Evolutionary conservation across 495 filamentous ascomycete species (phyloP).

Genomic region (Penicillium canariense): DNA sequence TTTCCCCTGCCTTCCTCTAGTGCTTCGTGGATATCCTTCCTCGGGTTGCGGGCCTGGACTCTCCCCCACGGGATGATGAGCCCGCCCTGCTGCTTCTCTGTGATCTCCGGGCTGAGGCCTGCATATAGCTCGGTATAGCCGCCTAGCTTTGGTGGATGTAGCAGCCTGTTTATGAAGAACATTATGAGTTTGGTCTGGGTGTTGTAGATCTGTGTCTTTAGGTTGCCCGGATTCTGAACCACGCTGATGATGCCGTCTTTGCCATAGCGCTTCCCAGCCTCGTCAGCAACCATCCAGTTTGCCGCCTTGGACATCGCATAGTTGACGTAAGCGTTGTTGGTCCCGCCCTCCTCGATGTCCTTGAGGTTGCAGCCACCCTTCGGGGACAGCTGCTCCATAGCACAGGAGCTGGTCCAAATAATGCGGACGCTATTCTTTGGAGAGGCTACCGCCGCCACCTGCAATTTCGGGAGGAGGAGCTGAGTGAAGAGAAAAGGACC

Average conservation of each 20-base stretch:
- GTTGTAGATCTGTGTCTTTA: constrained; percentile 34
- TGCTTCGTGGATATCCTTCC: no score
- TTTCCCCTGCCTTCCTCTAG: no score
- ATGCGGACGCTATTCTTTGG: no score
- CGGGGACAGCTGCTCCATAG: constrained; percentile 24
- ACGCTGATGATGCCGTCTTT: constrained; percentile 36
- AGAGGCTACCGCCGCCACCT: constrained; percentile 11
- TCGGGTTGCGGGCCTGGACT: no score
- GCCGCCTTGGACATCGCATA: constrained; percentile 42
- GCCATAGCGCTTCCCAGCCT: constrained; percentile 29
- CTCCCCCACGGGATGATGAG: no score
- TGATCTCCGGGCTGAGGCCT: constrained; percentile 36
- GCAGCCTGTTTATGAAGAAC: constrained; percentile 20
- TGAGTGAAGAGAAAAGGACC: constrained; percentile 15
- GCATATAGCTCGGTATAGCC: constrained; percentile 46
- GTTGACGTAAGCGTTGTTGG: constrained; percentile 15
- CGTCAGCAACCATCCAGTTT: constrained; percentile 34
- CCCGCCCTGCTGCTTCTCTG: no score
- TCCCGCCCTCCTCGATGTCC: constrained; percentile 18
- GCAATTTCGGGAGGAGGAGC: constrained; percentile 9
- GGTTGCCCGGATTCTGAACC: constrained; percentile 39
- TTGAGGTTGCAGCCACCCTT: constrained; percentile 22
- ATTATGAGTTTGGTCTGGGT: constrained; percentile 14
- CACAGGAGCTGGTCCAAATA: constrained; percentile 29
- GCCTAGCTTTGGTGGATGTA: constrained; percentile 27